Conservation (phyloP, 192 early-diverging fungal genomes). For the Coemansia javaensis region DNA sequence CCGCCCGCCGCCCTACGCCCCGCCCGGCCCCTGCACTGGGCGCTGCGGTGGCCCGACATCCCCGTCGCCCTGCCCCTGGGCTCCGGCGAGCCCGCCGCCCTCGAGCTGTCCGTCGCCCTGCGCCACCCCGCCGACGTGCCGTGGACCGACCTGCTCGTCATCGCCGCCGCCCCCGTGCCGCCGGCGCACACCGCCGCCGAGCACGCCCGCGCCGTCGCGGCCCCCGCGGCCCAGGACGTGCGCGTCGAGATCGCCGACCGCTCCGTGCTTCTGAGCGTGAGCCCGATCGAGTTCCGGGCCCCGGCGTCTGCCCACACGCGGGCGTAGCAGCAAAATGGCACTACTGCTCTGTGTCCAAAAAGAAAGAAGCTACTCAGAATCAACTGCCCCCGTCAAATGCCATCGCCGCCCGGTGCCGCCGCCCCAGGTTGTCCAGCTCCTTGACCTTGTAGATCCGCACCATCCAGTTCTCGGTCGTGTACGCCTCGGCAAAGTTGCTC, state of each 20-base stretch:
- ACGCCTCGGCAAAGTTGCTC: slow-evolving; percentile 87
- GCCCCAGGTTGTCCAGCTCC: slow-evolving; percentile 87
- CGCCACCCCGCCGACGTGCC: slow-evolving; percentile 11
- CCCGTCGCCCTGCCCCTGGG: slow-evolving; percentile 34
- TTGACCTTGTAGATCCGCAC: slow-evolving; percentile 99
- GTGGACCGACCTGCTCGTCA: slow-evolving; percentile 30
- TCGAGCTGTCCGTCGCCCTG: slow-evolving; percentile 15
- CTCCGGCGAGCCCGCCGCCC: slow-evolving; percentile 26
- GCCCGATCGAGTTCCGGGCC: slow-evolving; percentile 32
- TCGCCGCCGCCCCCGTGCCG: slow-evolving; percentile 7
- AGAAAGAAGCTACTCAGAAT: too few species aligned
- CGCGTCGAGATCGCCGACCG: slow-evolving; percentile 13
- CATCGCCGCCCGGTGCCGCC: slow-evolving; percentile 41
- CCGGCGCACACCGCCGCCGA: slow-evolving; percentile 4
- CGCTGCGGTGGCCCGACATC: slow-evolving; percentile 20
- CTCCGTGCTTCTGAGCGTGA: slow-evolving; percentile 6
- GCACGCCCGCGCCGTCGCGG: slow-evolving; percentile 11
- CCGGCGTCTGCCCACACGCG: slow-evolving; percentile 24
- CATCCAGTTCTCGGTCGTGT: slow-evolving; percentile 94
- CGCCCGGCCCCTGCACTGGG: slow-evolving; percentile 16
- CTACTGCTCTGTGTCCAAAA: too few species aligned
- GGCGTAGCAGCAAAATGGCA: slow-evolving; percentile 2
- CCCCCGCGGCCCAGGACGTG: neutral
- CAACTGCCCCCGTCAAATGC: slow-evolving; percentile 14
- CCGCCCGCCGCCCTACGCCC: slow-evolving; percentile 10